Percentiles rank a stretch among this genome's conserved stretches.
Evolutionary conservation across 2,329 filamentous ascomycete genomes (phyloP).

Genomic region (Monascus ruber): DNA sequence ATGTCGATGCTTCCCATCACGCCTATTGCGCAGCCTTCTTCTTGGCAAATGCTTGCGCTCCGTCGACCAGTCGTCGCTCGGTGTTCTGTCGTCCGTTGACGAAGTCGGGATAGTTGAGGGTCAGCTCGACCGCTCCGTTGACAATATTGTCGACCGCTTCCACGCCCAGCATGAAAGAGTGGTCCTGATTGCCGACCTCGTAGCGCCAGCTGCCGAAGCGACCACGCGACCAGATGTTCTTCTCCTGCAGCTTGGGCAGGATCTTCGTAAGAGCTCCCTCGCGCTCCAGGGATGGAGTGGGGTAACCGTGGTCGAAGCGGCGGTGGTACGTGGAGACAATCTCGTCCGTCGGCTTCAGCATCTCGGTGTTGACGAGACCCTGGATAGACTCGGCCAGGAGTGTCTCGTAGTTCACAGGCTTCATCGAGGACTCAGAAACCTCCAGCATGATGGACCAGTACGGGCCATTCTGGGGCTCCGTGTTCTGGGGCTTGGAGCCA

Average conservation of each 20-base stretch:
- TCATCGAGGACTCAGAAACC: conserved; percentile 89
- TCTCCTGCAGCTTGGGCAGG: conserved; percentile 79
- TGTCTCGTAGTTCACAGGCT: conserved; percentile 79
- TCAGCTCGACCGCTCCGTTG: conserved; percentile 80
- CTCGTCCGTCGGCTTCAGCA: conserved; percentile 83
- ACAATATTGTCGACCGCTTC: conserved; percentile 86
- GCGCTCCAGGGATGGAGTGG: conserved; percentile 86
- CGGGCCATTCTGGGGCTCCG: conserved; percentile 69
- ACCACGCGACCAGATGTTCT: conserved; percentile 89
- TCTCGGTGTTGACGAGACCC: conserved; percentile 93
- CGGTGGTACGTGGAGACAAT: conserved; percentile 98
- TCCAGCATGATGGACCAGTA: conserved; percentile 99
- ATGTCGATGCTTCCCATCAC: too few species aligned
- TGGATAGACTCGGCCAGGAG: conserved; percentile 85
- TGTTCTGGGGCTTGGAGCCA: conserved; percentile 65
- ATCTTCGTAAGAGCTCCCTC: conserved; percentile 89
- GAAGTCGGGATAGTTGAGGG: conserved; percentile 93
- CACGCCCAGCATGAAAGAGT: conserved; percentile 94
- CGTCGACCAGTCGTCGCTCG: conserved; percentile 52
- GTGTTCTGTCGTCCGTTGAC: conserved; percentile 62
- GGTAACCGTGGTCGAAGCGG: conserved; percentile 96
- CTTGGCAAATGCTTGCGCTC: conserved; percentile 47
- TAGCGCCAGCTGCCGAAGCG: conserved; percentile 98
- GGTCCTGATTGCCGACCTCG: conserved; percentile 94
- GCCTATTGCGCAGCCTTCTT: conserved; percentile 26